A percentile compares a stretch with the other conserved stretches of the same genome.
Evolutionary conservation across 768 basidiomycete species (phyloP).

Genomic region (Kwoniella sp.): DNA sequence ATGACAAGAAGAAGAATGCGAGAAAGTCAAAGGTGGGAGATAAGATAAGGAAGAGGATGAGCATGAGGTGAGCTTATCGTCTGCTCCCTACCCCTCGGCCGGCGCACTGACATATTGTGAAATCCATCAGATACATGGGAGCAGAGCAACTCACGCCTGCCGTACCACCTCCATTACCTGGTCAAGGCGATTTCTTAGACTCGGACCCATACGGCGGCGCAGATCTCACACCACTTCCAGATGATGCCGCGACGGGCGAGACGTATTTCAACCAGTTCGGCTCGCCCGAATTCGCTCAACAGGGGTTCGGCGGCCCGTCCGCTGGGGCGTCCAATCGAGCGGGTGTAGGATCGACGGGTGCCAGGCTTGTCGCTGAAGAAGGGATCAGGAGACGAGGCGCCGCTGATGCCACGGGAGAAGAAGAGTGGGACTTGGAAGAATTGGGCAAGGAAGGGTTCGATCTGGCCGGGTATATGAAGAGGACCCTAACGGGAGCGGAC

Average conservation of each 20-base stretch:
- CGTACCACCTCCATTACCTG: slow-evolving; percentile 33
- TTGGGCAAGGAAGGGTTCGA: slow-evolving; percentile 82
- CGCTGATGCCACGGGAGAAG: slow-evolving; percentile 56
- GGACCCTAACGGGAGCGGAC: slow-evolving; percentile 53
- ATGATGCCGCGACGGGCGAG: slow-evolving; percentile 31
- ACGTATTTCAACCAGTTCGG: slow-evolving; percentile 55
- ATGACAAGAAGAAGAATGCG: slow-evolving; percentile 28
- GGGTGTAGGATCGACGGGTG: slow-evolving; percentile 24
- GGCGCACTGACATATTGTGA: background rate
- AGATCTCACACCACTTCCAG: slow-evolving; percentile 18
- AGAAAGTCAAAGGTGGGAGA: slow-evolving; percentile 68
- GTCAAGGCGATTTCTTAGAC: slow-evolving; percentile 31
- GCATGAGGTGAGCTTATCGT: slow-evolving; percentile 89
- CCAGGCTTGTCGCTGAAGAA: slow-evolving; percentile 54
- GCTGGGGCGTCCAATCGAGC: slow-evolving; percentile 7
- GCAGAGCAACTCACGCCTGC: slow-evolving; percentile 20
- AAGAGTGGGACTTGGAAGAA: slow-evolving; percentile 62
- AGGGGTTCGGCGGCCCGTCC: slow-evolving; percentile 55
- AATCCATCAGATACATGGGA: slow-evolving; percentile 28
- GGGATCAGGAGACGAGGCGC: slow-evolving; percentile 64
- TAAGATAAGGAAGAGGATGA: slow-evolving; percentile 96
- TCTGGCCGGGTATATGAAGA: slow-evolving; percentile 67
- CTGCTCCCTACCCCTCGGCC: too few relatives aligned
- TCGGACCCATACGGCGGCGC: slow-evolving; percentile 37
- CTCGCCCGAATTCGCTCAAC: slow-evolving; percentile 61